phyloP scores from a whole-genome alignment of 192 early-diverging fungal genomes.

The Lobosporangium transversale region DNA sequence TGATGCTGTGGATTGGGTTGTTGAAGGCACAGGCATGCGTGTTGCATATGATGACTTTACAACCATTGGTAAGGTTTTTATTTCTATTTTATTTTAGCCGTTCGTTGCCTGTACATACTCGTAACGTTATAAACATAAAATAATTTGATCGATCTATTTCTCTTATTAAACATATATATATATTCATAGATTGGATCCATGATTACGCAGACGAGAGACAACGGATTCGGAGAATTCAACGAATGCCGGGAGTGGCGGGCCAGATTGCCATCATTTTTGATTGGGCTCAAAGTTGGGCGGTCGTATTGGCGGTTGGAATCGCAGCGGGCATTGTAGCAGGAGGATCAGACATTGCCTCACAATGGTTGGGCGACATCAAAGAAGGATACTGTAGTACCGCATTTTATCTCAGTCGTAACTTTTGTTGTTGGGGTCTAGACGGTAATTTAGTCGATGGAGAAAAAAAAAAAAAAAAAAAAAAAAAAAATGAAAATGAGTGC shows the following conservation, averaged over 20 bases:
- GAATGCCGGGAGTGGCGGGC: conserved; percentile 64
- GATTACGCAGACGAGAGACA: conserved; percentile 86
- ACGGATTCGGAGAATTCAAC: conserved; percentile 67
- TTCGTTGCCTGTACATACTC: too few species aligned
- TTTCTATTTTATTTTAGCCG: not conserved
- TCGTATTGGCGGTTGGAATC: conserved; percentile 74
- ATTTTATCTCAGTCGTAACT: conserved; percentile 78
- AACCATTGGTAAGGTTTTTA: conserved; percentile 59
- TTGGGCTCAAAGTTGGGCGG: conserved; percentile 87
- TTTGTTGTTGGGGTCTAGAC: conserved; percentile 81
- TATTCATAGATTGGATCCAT: conserved; percentile 94
- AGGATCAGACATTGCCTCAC: conserved; percentile 77
- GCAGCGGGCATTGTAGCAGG: conserved; percentile 72
- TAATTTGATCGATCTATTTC: too few species aligned
- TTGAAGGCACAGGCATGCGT: conserved; percentile 57
- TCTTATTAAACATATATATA: too few species aligned
- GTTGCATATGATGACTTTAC: conserved; percentile 69
- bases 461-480: too few species aligned
- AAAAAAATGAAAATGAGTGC: too few species aligned
- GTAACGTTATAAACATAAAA: too few species aligned
- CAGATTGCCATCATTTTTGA: conserved; percentile 73
- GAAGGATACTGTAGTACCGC: conserved; percentile 83
- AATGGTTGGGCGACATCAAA: conserved; percentile 87
- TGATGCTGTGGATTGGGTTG: conserved; percentile 54
- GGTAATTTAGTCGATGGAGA: too few species aligned